Percentiles rank a stretch among this genome's conserved stretches.
Conservation (phyloP, 192 early-diverging fungal species). For the Podila epicladia region DNA sequence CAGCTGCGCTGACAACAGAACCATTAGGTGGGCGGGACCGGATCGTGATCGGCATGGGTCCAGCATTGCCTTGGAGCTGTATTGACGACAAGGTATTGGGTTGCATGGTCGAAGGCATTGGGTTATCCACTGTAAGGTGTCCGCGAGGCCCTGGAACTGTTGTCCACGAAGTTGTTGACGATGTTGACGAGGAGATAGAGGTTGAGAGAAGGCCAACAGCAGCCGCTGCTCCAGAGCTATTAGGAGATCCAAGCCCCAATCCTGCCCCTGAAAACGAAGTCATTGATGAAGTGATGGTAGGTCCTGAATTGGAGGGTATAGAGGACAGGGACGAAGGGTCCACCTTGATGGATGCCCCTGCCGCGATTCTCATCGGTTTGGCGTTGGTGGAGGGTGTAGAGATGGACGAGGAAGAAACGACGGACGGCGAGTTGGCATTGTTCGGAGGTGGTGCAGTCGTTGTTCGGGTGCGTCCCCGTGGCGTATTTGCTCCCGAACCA, state of each 20-base stretch:
- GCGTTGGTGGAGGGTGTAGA: not conserved
- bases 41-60: not conserved
- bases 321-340: slow-evolving; percentile 2
- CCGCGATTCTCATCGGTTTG: slow-evolving; percentile 40
- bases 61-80: not conserved
- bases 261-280: slow-evolving; percentile 4
- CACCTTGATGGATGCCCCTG: slow-evolving; percentile 41
- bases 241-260: slow-evolving; percentile 1
- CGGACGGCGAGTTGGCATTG: slow-evolving; percentile 6
- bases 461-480: not conserved
- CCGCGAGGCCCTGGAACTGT: slow-evolving; percentile 6
- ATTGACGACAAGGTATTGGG: not conserved
- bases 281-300: not conserved
- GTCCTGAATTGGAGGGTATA: not conserved
- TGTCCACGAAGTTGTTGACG: slow-evolving; percentile 40
- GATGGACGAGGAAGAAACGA: not conserved
- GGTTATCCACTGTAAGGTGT: not conserved
- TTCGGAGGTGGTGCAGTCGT: not conserved
- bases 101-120: not conserved
- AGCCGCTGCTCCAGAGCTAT: not conserved
- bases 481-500: not conserved
- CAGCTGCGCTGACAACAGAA: too few species aligned
- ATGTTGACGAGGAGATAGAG: slow-evolving; percentile 38
- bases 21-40: not conserved
- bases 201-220: slow-evolving; percentile 24